phyloP scores from a whole-genome alignment of 1,284 basidiomycete genomes.

The Cryptococcus jaspeensis region DNA sequence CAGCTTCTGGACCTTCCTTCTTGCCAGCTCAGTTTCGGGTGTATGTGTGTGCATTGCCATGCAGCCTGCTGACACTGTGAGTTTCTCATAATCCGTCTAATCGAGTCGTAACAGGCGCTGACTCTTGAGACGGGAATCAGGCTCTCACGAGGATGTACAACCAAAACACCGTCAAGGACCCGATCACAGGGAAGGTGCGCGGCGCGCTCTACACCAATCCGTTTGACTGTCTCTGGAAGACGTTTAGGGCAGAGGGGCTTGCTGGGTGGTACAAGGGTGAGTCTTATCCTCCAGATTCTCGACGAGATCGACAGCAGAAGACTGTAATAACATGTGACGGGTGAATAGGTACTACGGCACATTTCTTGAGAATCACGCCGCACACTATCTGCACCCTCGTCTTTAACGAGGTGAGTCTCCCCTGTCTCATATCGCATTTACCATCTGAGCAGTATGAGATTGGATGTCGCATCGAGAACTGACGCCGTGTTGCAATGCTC shows the following conservation, averaged over 20 bases:
- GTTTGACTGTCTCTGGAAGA: conserved; percentile 95
- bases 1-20: conserved; percentile 82
- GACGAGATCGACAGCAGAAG: not conserved
- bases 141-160: conserved; percentile 95
- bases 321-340: not conserved
- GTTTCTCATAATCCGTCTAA: not conserved
- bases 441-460: not conserved
- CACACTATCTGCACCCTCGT: conserved; percentile 85
- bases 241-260: conserved; percentile 83
- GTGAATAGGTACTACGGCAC: conserved; percentile 74
- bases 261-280: conserved; percentile 88
- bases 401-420: conserved; percentile 63
- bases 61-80: conserved; percentile 59
- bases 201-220: conserved; percentile 86
- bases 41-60: conserved; percentile 87
- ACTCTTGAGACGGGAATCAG: conserved; percentile 50
- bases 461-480: too few relatives aligned
- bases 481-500: not conserved
- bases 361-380: conserved; percentile 86
- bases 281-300: conserved; percentile 13
- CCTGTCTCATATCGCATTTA: not conserved
- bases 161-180: conserved; percentile 73
- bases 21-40: conserved; percentile 84
- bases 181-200: conserved; percentile 66
- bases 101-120: not conserved